These are phyloP conservation scores for Tolypocladium cylindrosporum DNA, from an alignment of 2,329 filamentous ascomycete species.

Conservation along the genomic window DNA sequence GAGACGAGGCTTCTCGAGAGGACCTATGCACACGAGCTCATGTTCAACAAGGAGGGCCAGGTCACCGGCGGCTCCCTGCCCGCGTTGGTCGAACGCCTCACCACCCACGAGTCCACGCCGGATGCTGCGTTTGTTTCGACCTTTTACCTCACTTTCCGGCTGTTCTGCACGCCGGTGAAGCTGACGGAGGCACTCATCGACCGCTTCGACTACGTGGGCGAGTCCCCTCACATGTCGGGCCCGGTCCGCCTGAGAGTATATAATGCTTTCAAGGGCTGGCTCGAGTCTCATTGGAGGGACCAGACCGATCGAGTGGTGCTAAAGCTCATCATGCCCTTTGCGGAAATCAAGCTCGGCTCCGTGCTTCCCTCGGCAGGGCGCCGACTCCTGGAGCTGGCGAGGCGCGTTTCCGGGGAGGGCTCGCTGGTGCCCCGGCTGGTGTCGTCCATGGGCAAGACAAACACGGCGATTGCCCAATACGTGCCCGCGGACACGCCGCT, in stretches of 20 bases:
- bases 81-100: constrained; percentile 88
- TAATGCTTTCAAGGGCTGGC: constrained; percentile 94
- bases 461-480: constrained; percentile 61
- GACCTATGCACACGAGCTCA: constrained; percentile 82
- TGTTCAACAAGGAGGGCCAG: constrained; percentile 89
- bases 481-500: constrained; percentile 61
- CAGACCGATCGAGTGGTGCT: constrained; percentile 71
- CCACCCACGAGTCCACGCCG: constrained; percentile 84
- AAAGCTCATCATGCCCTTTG: constrained; percentile 68
- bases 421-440: constrained; percentile 73
- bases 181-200: constrained; percentile 78
- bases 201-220: constrained; percentile 83
- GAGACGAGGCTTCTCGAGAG: constrained; percentile 83
- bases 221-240: constrained; percentile 60
- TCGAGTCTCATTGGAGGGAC: constrained; percentile 90
- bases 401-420: constrained; percentile 65
- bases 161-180: constrained; percentile 74
- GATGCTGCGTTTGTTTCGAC: constrained; percentile 87
- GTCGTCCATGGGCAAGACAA: constrained; percentile 82
- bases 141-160: constrained; percentile 91
- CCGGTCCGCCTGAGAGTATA: constrained; percentile 87
- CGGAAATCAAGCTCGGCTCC: constrained; percentile 57
- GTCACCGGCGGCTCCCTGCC: constrained; percentile 87
- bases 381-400: constrained; percentile 68
- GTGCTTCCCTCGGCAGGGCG: constrained; percentile 69